Conservation (phyloP, 2,329 filamentous ascomycete genomes). For the Dothistroma septosporum region DNA sequence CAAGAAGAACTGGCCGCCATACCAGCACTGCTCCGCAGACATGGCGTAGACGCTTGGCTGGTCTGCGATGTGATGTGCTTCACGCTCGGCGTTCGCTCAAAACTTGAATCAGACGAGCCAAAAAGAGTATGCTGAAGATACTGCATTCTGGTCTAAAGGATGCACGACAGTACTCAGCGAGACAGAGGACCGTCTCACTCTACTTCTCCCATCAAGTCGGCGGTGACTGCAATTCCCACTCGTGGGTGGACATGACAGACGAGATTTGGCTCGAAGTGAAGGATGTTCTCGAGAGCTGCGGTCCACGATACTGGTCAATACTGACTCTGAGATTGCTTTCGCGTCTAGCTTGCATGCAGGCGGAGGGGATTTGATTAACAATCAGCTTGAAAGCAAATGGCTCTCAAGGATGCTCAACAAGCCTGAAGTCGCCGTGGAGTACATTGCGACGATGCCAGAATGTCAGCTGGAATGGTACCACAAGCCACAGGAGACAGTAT, state of each 20-base stretch:
- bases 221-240: constrained; percentile 7
- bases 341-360: constrained; percentile 19
- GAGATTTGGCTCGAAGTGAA: constrained; percentile 11
- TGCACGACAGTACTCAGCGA: constrained; percentile 21
- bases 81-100: background rate
- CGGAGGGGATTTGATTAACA: constrained; percentile 5
- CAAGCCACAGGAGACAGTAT: constrained; percentile 20
- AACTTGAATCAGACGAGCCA: constrained; percentile 13
- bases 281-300: constrained; percentile 9
- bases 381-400: constrained; percentile 10
- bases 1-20: constrained; percentile 17
- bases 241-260: constrained; percentile 22
- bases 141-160: constrained; percentile 24
- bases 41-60: constrained; percentile 23
- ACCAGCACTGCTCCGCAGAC: constrained; percentile 16
- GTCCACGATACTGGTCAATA: constrained; percentile 18
- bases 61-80: background rate
- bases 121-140: constrained; percentile 24
- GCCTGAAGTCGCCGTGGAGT: constrained; percentile 21
- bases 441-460: constrained; percentile 19
- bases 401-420: constrained; percentile 10
- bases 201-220: constrained; percentile 11
- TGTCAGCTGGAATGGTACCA: constrained; percentile 18
- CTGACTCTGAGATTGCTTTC: constrained; percentile 20
- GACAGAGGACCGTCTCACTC: constrained; percentile 18